Percentiles rank a stretch among this genome's conserved stretches.
phyloP scores from a whole-genome alignment of 192 early-diverging fungal genomes.

The Dissophora ornata region DNA sequence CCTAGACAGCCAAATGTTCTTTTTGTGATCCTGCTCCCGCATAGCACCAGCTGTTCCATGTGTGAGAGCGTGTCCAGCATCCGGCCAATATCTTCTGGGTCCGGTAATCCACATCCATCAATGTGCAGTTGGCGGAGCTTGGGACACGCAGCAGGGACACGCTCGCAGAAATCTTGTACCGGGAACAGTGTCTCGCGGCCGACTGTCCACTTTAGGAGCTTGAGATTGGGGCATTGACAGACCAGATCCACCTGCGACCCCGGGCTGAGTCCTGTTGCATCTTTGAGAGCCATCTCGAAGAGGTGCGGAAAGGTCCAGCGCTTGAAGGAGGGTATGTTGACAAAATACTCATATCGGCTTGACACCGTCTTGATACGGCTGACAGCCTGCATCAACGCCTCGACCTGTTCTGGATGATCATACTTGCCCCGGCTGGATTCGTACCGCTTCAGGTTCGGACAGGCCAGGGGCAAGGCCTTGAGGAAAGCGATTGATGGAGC shows the following conservation, averaged over 20 bases:
- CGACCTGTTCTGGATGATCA: constrained; percentile 23
- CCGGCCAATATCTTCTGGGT: constrained; percentile 13
- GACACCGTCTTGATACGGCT: not conserved
- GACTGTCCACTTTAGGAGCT: constrained; percentile 32
- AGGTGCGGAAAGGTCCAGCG: constrained; percentile 19
- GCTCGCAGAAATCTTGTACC: constrained; percentile 28
- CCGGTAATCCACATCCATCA: constrained; percentile 22
- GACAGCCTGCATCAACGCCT: constrained; percentile 22
- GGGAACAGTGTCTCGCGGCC: constrained; percentile 13
- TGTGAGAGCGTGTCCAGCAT: constrained; percentile 15
- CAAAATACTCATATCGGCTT: constrained; percentile 16
- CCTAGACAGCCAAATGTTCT: constrained; percentile 10
- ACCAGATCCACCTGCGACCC: constrained; percentile 33
- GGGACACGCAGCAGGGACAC: constrained; percentile 28
- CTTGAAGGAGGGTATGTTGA: constrained; percentile 1
- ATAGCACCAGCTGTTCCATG: constrained; percentile 13
- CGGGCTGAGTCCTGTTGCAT: constrained; percentile 14
- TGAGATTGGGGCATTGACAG: constrained; percentile 28
- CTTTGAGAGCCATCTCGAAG: constrained; percentile 28
- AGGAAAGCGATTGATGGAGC: constrained; percentile 23
- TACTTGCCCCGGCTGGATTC: constrained; percentile 41
- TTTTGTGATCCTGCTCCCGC: constrained; percentile 12
- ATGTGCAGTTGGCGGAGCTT: constrained; percentile 16
- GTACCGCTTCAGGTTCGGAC: constrained; percentile 31
- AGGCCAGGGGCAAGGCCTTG: constrained; percentile 11